Conservation (phyloP, 1,284 basidiomycete species). For the Phlebopus sp. region DNA sequence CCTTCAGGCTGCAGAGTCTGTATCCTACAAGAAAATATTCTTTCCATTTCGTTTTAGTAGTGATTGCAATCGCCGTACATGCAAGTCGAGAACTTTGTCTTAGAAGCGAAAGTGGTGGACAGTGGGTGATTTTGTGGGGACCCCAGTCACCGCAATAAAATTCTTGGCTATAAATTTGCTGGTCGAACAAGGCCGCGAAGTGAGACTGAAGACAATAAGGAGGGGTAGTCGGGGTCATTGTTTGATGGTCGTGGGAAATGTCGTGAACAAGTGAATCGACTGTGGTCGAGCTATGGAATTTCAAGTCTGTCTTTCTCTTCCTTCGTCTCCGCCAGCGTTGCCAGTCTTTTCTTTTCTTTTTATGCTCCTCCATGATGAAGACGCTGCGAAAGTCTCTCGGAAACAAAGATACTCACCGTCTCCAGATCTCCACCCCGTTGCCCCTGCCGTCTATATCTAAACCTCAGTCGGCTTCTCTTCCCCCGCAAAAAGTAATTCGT, state of each 20-base stretch:
- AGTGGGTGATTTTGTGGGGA: not conserved
- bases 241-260: slow-evolving; percentile 15
- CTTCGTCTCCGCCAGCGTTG: slow-evolving; percentile 1
- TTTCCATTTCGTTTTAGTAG: too few relatives aligned
- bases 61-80: too few relatives aligned
- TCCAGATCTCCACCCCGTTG: slow-evolving; percentile 66
- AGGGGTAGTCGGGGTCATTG: slow-evolving; percentile 3
- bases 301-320: slow-evolving; percentile 7
- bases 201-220: slow-evolving; percentile 8
- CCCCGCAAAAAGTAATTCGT: slow-evolving; percentile 95
- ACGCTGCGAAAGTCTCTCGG: slow-evolving; percentile 80
- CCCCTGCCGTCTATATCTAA: slow-evolving; percentile 65
- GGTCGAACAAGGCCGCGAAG: not conserved
- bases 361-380: slow-evolving; percentile 60
- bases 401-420: slow-evolving; percentile 52
- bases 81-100: too few relatives aligned
- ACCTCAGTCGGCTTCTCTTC: slow-evolving; percentile 67
- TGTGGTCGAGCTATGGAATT: slow-evolving; percentile 2
- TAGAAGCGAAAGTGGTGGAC: not conserved
- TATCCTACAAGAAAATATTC: too few relatives aligned
- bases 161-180: too few relatives aligned
- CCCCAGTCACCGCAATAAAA: not conserved
- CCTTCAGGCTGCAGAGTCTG: too few relatives aligned
- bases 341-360: slow-evolving; percentile 14
- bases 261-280: not conserved